phyloP scores from a whole-genome alignment of 768 basidiomycete species.

The Tylopilus sp. region DNA sequence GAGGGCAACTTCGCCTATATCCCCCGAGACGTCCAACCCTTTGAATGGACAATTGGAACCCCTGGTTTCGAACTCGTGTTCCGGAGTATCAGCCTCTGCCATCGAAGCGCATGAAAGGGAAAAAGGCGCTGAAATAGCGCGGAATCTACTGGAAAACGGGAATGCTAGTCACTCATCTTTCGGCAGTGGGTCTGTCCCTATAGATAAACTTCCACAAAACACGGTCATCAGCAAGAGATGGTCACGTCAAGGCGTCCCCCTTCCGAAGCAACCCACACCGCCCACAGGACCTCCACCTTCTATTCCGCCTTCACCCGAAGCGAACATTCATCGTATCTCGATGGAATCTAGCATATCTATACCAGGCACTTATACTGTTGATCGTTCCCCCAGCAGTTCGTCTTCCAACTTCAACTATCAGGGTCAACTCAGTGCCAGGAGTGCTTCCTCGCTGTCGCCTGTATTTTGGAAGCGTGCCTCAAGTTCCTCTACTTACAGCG shows the following conservation, averaged over 20 bases:
- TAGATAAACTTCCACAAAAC: slow-evolving; percentile 26
- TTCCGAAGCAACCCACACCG: slow-evolving; percentile 53
- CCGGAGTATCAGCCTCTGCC: background rate
- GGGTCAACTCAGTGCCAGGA: slow-evolving; percentile 36
- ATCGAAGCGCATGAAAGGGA: background rate
- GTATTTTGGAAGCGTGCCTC: slow-evolving; percentile 54
- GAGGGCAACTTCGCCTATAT: slow-evolving; percentile 8
- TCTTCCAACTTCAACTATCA: slow-evolving; percentile 35
- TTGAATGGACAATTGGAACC: slow-evolving; percentile 1
- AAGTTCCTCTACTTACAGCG: slow-evolving; percentile 46
- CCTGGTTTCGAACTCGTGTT: slow-evolving; percentile 1
- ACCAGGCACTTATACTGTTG: slow-evolving; percentile 30
- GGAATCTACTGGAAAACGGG: background rate
- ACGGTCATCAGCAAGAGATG: slow-evolving; percentile 41
- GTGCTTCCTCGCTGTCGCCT: slow-evolving; percentile 44
- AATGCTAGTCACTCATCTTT: background rate
- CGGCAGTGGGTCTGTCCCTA: slow-evolving; percentile 12
- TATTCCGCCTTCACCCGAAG: slow-evolving; percentile 31
- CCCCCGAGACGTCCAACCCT: slow-evolving; percentile 3
- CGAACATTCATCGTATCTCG: slow-evolving; percentile 20
- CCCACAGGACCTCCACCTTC: slow-evolving; percentile 59
- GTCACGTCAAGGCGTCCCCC: slow-evolving; percentile 47
- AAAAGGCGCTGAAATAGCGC: slow-evolving; percentile 1
- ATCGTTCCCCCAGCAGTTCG: slow-evolving; percentile 35
- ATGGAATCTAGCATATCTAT: slow-evolving; percentile 25